Conservation (phyloP, 2,329 filamentous ascomycete genomes). For the Lecanicillium sp. region DNA sequence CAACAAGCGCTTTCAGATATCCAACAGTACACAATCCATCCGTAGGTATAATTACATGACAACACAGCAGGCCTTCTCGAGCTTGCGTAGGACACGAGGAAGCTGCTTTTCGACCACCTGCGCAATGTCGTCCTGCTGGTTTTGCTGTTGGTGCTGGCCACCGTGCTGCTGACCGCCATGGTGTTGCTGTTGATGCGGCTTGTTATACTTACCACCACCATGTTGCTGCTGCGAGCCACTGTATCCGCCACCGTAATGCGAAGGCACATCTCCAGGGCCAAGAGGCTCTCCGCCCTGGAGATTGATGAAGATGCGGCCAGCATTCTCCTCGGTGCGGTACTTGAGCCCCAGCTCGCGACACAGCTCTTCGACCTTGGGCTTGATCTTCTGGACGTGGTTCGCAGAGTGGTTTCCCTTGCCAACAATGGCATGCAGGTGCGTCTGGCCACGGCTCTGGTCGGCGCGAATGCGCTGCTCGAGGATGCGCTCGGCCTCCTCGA, state of each 20-base stretch:
- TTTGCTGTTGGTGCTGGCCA: conserved; percentile 34
- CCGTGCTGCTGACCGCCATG: conserved; percentile 33
- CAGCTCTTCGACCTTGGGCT: conserved; percentile 84
- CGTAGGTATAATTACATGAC: conserved; percentile 56
- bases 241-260: conserved; percentile 22
- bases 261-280: conserved; percentile 32
- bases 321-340: conserved; percentile 81
- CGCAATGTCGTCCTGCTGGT: conserved; percentile 45
- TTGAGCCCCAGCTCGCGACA: conserved; percentile 77
- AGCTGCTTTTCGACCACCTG: conserved; percentile 54
- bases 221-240: conserved; percentile 27
- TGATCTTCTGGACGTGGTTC: conserved; percentile 84
- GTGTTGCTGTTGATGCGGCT: conserved; percentile 30
- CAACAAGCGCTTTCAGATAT: too few species aligned
- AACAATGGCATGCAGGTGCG: conserved; percentile 88
- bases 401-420: conserved; percentile 87
- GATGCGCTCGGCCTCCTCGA: conserved; percentile 90
- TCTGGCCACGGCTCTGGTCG: conserved; percentile 65
- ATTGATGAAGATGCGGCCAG: conserved; percentile 82
- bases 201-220: conserved; percentile 25
- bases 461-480: conserved; percentile 77
- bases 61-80: conserved; percentile 63
- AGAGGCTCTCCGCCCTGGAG: conserved; percentile 63
- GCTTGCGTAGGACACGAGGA: conserved; percentile 52
- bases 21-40: background rate